These are phyloP conservation scores for Aspergillus ibericus DNA, from an alignment of 2,329 filamentous ascomycete species.

Conservation along the genomic window DNA sequence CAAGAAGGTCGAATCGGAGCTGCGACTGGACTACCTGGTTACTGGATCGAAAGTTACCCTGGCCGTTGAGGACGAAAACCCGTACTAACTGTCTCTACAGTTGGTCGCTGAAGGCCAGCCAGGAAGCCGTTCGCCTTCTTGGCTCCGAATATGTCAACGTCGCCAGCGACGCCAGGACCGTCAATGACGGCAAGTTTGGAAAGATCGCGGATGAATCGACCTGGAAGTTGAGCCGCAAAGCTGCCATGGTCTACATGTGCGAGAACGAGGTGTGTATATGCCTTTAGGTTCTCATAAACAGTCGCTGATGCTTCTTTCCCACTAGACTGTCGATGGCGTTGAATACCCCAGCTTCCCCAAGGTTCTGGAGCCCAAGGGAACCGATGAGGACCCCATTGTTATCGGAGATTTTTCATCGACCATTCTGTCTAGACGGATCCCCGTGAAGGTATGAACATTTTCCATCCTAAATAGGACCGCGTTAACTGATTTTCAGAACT, in stretches of 20 bases:
- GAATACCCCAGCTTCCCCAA: slow-evolving; percentile 78
- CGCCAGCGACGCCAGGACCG: slow-evolving; percentile 63
- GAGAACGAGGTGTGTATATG: slow-evolving; percentile 66
- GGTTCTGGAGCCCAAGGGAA: slow-evolving; percentile 55
- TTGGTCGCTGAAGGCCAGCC: slow-evolving; percentile 86
- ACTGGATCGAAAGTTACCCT: slow-evolving; percentile 62
- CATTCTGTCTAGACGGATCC: slow-evolving; percentile 69
- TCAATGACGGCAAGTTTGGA: slow-evolving; percentile 79
- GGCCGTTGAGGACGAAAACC: background rate
- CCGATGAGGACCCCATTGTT: slow-evolving; percentile 67
- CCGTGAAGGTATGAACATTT: slow-evolving; percentile 14
- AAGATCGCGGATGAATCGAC: slow-evolving; percentile 73
- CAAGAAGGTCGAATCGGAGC: slow-evolving; percentile 65
- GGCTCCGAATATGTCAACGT: slow-evolving; percentile 77
- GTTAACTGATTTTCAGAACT: slow-evolving; percentile 38
- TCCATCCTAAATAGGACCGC: background rate
- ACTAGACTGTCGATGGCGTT: slow-evolving; percentile 67
- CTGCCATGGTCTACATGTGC: slow-evolving; percentile 81
- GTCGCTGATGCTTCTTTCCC: background rate
- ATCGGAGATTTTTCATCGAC: slow-evolving; percentile 94
- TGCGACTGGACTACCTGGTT: slow-evolving; percentile 85
- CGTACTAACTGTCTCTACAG: slow-evolving; percentile 11
- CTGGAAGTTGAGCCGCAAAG: slow-evolving; percentile 69
- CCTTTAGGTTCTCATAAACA: too few relatives aligned
- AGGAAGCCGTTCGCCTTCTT: slow-evolving; percentile 76